Conservation (phyloP, 1,284 basidiomycete genomes). For the Ganoderma leucocontextum region DNA sequence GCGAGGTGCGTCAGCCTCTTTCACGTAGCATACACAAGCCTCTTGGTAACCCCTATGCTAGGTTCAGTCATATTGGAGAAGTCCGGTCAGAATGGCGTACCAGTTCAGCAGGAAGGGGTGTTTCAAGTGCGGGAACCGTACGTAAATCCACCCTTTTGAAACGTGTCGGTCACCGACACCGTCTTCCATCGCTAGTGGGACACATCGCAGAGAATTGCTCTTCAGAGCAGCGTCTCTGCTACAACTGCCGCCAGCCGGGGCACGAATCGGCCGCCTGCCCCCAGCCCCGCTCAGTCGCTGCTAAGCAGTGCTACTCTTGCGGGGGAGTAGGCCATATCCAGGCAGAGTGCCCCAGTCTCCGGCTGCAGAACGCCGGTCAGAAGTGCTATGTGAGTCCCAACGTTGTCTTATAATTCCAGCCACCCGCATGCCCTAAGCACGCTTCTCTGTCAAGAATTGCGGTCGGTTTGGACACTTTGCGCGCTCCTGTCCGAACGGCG, state of each 20-base stretch:
- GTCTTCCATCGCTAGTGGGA: conserved; percentile 63
- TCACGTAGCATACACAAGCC: conserved; percentile 1
- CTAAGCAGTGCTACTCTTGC: conserved; percentile 85
- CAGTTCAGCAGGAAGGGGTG: conserved; percentile 85
- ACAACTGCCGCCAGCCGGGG: conserved; percentile 90
- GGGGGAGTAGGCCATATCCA: conserved; percentile 80
- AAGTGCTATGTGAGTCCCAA: conserved; percentile 80
- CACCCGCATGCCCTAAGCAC: conserved; percentile 80
- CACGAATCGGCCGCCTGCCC: conserved; percentile 92
- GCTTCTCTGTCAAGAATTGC: conserved; percentile 64
- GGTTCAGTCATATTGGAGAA: conserved; percentile 38
- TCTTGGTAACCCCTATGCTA: conserved; percentile 23
- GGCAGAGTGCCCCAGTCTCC: conserved; percentile 87
- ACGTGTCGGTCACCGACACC: conserved; percentile 20
- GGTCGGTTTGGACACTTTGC: conserved; percentile 85
- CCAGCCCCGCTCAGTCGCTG: conserved; percentile 77
- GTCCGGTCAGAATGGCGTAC: conserved; percentile 67
- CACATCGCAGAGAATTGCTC: conserved; percentile 92
- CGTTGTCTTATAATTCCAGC: not conserved
- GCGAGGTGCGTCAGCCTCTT: conserved; percentile 37
- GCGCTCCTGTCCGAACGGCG: conserved; percentile 69
- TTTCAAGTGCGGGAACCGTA: conserved; percentile 87
- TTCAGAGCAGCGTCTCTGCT: conserved; percentile 87
- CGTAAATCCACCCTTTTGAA: conserved; percentile 45
- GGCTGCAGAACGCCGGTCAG: conserved; percentile 68